These are phyloP conservation scores for Ceratocystis eucalypticola DNA, from an alignment of 2,329 filamentous ascomycete species.

Conservation along the genomic window DNA sequence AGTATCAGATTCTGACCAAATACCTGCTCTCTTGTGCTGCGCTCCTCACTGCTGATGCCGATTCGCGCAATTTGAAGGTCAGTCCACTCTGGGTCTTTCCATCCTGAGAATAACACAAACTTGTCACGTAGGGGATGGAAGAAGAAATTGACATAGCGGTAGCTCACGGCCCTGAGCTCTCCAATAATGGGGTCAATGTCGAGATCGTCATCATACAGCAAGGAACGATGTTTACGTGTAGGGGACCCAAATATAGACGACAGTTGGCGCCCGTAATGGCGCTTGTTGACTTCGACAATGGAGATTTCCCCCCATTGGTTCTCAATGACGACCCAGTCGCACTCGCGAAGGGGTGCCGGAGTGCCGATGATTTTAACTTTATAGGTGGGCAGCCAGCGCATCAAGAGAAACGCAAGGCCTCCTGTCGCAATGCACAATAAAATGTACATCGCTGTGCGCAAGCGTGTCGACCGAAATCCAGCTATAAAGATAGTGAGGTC, in stretches of 20 bases:
- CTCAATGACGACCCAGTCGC: slow-evolving; percentile 87
- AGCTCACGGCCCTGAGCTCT: slow-evolving; percentile 66
- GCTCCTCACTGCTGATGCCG: slow-evolving; percentile 81
- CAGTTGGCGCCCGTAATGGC: slow-evolving; percentile 40
- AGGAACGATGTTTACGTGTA: slow-evolving; percentile 45
- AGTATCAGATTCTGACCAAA: slow-evolving; percentile 88
- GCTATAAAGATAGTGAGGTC: slow-evolving; percentile 89
- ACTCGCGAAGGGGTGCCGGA: slow-evolving; percentile 54
- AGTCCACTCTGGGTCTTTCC: slow-evolving; percentile 88
- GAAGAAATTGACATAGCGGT: slow-evolving; percentile 86
- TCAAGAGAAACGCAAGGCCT: slow-evolving; percentile 68
- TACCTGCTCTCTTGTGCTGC: slow-evolving; percentile 65
- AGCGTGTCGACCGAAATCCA: slow-evolving; percentile 66
- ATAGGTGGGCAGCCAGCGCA: slow-evolving; percentile 85
- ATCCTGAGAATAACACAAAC: slow-evolving; percentile 73
- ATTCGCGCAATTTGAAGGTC: slow-evolving; percentile 58
- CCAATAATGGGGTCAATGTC: slow-evolving; percentile 68
- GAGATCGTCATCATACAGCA: slow-evolving; percentile 44
- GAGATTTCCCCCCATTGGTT: slow-evolving; percentile 94
- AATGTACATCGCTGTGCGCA: slow-evolving; percentile 57
- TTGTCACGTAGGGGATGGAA: slow-evolving; percentile 82
- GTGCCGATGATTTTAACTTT: slow-evolving; percentile 62
- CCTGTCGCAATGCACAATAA: slow-evolving; percentile 56
- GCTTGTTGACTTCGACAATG: slow-evolving; percentile 52
- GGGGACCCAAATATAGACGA: slow-evolving; percentile 52